Percentiles rank a stretch among this genome's conserved stretches.
These are phyloP conservation scores for Cystobasidium onofrii DNA, from an alignment of 768 basidiomycete species.

Conservation along the genomic window DNA sequence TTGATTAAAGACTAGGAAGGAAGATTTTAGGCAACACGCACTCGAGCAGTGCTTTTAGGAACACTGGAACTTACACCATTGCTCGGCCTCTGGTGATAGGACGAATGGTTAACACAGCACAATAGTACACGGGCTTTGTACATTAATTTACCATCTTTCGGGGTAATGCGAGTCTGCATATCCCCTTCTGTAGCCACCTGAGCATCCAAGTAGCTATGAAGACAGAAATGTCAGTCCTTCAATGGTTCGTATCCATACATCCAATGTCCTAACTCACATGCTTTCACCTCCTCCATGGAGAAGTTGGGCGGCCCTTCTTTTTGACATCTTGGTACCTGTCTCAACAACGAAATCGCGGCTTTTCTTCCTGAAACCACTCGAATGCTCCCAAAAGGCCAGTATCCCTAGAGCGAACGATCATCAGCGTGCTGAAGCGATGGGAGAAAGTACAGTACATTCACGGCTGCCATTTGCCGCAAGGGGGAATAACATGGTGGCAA, in stretches of 20 bases:
- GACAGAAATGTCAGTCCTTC: not conserved
- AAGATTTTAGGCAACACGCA: not conserved
- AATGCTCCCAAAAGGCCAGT: conserved; percentile 30
- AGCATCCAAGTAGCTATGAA: not conserved
- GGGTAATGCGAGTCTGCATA: conserved; percentile 13
- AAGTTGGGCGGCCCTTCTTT: not conserved
- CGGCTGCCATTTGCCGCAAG: no score
- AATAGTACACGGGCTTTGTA: not conserved
- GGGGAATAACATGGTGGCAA: not conserved
- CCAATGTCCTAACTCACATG: not conserved
- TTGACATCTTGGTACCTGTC: conserved; percentile 3
- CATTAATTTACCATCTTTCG: conserved; percentile 7
- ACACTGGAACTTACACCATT: conserved; percentile 28
- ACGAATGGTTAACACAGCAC: not conserved
- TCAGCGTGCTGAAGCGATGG: not conserved
- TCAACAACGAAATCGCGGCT: conserved; percentile 27
- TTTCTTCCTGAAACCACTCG: conserved; percentile 4
- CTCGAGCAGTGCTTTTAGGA: not conserved
- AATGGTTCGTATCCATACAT: no score
- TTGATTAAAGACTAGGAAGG: not conserved
- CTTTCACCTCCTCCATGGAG: not conserved
- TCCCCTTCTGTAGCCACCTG: not conserved
- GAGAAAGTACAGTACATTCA: no score
- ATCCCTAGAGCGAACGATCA: not conserved
- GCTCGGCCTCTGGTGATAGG: conserved; percentile 14